These are phyloP conservation scores for Claviceps fusiformis DNA, from an alignment of 2,329 filamentous ascomycete genomes.

Conservation along the genomic window DNA sequence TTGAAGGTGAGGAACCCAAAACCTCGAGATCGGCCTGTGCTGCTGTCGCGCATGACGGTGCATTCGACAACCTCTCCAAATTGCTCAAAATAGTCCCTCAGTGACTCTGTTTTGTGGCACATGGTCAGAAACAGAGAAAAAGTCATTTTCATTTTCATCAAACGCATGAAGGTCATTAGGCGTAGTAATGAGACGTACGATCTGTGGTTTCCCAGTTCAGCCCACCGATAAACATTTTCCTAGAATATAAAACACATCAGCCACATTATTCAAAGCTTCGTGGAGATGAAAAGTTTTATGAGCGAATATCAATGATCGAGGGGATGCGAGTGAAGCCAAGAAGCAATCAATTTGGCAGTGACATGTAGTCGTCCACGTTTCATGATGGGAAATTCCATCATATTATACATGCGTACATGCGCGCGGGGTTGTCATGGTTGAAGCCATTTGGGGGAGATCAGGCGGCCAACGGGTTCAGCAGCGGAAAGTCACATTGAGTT, in stretches of 20 bases:
- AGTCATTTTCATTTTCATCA: not conserved
- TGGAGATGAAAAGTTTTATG: not conserved
- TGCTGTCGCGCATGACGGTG: slow-evolving; percentile 97
- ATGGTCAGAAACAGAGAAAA: slow-evolving; percentile 5
- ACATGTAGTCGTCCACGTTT: not conserved
- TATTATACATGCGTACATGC: not conserved
- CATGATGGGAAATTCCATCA: not conserved
- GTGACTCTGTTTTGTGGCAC: slow-evolving; percentile 53
- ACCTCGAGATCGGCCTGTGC: slow-evolving; percentile 82
- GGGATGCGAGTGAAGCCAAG: not conserved
- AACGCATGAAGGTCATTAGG: not conserved
- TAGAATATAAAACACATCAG: slow-evolving; percentile 25
- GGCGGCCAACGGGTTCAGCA: not conserved
- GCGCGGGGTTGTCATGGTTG: not conserved
- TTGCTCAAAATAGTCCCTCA: slow-evolving; percentile 93
- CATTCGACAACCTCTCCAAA: slow-evolving; percentile 96
- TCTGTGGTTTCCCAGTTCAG: slow-evolving; percentile 99
- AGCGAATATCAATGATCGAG: not conserved
- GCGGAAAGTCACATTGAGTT: not conserved
- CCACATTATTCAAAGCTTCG: not conserved
- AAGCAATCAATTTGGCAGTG: not conserved
- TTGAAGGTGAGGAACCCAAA: slow-evolving; percentile 98
- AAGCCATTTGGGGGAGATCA: not conserved
- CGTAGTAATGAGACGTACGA: slow-evolving; percentile 45
- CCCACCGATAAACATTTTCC: slow-evolving; percentile 99